These are phyloP conservation scores for Fagus crenata DNA, from an alignment of 306 rosid genomes.

Conservation along the genomic window DNA sequence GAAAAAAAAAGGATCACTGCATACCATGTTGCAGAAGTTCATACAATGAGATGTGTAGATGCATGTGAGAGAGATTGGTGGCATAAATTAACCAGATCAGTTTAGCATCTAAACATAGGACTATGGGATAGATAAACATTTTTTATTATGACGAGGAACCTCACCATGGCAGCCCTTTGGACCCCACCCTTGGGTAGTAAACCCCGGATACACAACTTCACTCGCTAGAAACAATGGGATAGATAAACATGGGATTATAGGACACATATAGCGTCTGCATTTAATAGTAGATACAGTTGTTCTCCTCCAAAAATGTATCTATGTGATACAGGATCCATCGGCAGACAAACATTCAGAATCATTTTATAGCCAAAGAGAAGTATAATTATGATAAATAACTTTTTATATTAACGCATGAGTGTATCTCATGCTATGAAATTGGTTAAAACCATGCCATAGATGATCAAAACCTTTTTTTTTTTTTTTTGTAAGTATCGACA, in stretches of 20 bases:
- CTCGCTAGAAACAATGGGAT: slow-evolving; percentile 6
- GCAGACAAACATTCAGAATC: neutral
- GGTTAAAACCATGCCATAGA: neutral
- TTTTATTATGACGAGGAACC: no score
- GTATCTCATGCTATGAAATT: neutral
- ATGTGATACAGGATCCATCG: neutral
- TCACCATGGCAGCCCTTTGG: no score
- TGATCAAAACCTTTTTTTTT: neutral
- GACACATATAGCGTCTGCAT: neutral
- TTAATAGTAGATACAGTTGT: neutral
- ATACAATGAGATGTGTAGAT: neutral
- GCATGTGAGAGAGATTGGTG: neutral
- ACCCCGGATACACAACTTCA: no score
- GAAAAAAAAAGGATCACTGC: neutral
- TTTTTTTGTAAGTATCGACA: no score
- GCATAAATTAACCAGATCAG: neutral
- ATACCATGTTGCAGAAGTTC: neutral
- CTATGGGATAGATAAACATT: slow-evolving; percentile 5
- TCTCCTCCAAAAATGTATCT: neutral
- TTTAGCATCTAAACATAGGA: slow-evolving; percentile 15
- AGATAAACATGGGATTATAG: neutral
- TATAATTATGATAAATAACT: neutral
- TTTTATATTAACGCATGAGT: neutral
- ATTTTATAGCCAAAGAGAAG: neutral
- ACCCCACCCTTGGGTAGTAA: no score